Percentiles rank a stretch among this genome's conserved stretches.
phyloP scores from a whole-genome alignment of 2,329 filamentous ascomycete genomes.

The Diplodia sapinea region DNA sequence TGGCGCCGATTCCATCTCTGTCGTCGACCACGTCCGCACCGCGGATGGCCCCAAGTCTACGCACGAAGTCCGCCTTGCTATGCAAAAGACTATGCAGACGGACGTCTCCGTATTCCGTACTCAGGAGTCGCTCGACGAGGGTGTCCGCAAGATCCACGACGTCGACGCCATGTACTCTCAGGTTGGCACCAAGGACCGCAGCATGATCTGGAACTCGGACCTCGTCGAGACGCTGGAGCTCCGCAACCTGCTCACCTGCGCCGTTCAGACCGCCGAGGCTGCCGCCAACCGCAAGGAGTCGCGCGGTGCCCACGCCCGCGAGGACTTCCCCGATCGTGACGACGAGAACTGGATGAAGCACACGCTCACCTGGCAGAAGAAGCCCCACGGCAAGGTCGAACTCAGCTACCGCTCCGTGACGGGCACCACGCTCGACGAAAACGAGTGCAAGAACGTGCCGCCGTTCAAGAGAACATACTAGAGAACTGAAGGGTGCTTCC shows the following conservation, averaged over 20 bases:
- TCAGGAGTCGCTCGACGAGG: constrained; percentile 90
- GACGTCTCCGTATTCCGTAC: constrained; percentile 97
- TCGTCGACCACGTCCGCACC: constrained; percentile 84
- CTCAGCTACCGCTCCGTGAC: constrained; percentile 86
- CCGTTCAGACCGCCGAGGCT: constrained; percentile 88
- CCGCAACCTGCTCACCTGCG: constrained; percentile 88
- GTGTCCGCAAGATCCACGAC: constrained; percentile 83
- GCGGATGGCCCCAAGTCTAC: constrained; percentile 86
- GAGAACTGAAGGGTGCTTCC: background rate
- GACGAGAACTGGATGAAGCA: constrained; percentile 99
- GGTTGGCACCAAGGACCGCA: constrained; percentile 95
- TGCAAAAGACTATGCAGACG: constrained; percentile 99
- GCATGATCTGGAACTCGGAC: constrained; percentile 99
- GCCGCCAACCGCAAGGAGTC: constrained; percentile 97
- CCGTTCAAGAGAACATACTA: constrained; percentile 96
- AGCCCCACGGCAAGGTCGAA: constrained; percentile 85
- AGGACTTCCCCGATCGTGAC: constrained; percentile 95
- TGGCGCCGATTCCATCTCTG: constrained; percentile 83
- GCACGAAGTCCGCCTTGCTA: constrained; percentile 83
- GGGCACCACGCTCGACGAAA: constrained; percentile 84
- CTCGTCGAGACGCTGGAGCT: constrained; percentile 95
- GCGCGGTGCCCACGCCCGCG: constrained; percentile 93
- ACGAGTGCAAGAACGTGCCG: constrained; percentile 93
- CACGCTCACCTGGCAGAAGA: constrained; percentile 93
- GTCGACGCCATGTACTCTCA: constrained; percentile 81